These are phyloP conservation scores for Blakeslea trispora DNA, from an alignment of 371 early-diverging fungal genomes.

Conservation along the genomic window DNA sequence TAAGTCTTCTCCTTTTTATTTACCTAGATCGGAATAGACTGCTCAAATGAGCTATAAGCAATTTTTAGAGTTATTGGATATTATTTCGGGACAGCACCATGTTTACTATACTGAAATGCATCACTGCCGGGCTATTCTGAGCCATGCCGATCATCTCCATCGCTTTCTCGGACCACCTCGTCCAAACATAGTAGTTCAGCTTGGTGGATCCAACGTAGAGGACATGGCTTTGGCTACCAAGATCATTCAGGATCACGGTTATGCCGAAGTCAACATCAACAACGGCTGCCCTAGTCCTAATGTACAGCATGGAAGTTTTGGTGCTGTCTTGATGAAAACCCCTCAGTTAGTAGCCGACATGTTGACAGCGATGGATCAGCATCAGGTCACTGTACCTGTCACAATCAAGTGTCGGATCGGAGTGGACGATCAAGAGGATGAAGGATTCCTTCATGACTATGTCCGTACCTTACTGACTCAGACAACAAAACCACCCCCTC, in stretches of 20 bases:
- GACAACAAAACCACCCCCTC: constrained; percentile 35
- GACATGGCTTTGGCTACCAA: constrained; percentile 56
- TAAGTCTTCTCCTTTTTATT: constrained; percentile 20
- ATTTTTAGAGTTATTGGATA: constrained; percentile 68
- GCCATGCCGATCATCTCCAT: constrained; percentile 41
- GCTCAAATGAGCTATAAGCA: too few species aligned
- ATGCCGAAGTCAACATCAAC: constrained; percentile 70
- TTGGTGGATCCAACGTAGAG: constrained; percentile 61
- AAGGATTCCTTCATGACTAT: constrained; percentile 63
- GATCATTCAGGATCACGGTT: constrained; percentile 53
- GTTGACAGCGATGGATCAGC: constrained; percentile 56
- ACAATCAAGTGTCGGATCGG: constrained; percentile 82
- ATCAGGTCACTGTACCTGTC: constrained; percentile 53
- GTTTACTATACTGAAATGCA: constrained; percentile 80
- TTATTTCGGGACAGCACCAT: constrained; percentile 63
- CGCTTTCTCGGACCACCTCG: constrained; percentile 57
- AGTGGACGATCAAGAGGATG: constrained; percentile 69
- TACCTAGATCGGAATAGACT: background rate
- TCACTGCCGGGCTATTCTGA: constrained; percentile 68
- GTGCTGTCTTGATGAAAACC: constrained; percentile 77
- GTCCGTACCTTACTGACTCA: constrained; percentile 48
- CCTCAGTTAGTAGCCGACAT: constrained; percentile 62
- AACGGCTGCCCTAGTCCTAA: constrained; percentile 78
- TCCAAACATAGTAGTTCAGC: constrained; percentile 60
- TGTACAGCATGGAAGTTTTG: constrained; percentile 70